Base-by-base conservation (phyloP, 305 asterid genomes). In the Fraxinus baroniana region DNA sequence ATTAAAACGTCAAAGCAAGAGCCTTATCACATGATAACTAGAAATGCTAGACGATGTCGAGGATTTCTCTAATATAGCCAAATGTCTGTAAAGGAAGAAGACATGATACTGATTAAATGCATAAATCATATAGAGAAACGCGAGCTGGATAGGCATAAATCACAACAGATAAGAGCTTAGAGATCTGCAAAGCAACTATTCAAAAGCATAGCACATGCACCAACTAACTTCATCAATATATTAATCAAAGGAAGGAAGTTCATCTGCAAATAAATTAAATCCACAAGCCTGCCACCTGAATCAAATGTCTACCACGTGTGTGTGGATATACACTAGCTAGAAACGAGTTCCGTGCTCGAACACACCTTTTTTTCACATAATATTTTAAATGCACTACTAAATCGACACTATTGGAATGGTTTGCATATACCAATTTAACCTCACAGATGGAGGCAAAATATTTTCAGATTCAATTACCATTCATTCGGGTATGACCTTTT, bases 151-250 rank as follows among this genome's bases (percentile, higher is more conserved):
- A 79, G 85, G 81, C 80, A 57, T 32, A 70, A 72, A 39, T 83
- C 76, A 41, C 55, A 78, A 81, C 71, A 78, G 75, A 90, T 33
- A 85, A 86, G 32, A 73, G 85, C 87, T 83, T 83, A 79, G 91
- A 90, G 90, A 89, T 87, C 87, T 86, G 92, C 85, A 82, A 73
- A 71, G 46, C 77, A 68, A 77, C 62, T 52, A 80, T 70, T 87
- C 76, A 81, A 78, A 79, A 80, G 80, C 86, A 79, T 44, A 80
- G 80, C 92, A 87, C 89, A 84, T 89, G 89, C 83, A 74, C 39
- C 78, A 78, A 84, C 60, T 72, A 37, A 39, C 52, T 2, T 55
- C 68, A 55, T 7, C 80, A 79, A 70, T 8, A 71, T 26, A 76
- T 68, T 78, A 62, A 28, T 62, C 10, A 7, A 32, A 60, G 33